These are phyloP conservation scores for Coemansia sp. DNA, from an alignment of 371 early-diverging fungal genomes.

Conservation along the genomic window DNA sequence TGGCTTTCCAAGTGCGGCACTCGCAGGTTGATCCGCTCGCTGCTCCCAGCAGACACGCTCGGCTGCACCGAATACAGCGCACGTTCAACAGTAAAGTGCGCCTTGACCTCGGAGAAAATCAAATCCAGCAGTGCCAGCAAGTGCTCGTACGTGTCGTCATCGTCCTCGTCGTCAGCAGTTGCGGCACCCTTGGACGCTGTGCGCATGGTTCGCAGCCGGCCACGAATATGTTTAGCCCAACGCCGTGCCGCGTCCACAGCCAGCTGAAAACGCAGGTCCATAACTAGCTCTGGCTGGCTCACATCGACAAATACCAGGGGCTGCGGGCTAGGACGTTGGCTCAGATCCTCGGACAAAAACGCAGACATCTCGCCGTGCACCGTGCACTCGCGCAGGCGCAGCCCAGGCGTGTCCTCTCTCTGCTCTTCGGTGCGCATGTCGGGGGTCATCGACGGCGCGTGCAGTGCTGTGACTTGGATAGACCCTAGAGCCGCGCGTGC, in stretches of 20 bases:
- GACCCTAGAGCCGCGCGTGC: conserved; percentile 24
- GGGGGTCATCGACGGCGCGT: conserved; percentile 43
- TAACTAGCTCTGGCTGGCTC: conserved; percentile 32
- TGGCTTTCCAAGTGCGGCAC: conserved; percentile 41
- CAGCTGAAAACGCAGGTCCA: conserved; percentile 39
- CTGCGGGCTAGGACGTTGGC: conserved; percentile 38
- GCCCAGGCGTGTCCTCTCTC: conserved; percentile 21
- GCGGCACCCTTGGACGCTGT: not conserved
- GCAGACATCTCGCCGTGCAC: conserved; percentile 47
- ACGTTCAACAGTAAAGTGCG: conserved; percentile 31
- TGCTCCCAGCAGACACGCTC: conserved; percentile 3
- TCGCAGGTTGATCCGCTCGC: conserved; percentile 26
- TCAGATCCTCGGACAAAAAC: conserved; percentile 45
- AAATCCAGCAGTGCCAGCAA: conserved; percentile 29
- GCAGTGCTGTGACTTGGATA: conserved; percentile 36
- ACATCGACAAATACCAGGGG: conserved; percentile 34
- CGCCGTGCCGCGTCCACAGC: conserved; percentile 32
- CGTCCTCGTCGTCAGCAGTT: not conserved
- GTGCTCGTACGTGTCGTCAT: conserved; percentile 3
- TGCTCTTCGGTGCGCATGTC: conserved; percentile 44
- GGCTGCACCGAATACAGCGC: conserved; percentile 43
- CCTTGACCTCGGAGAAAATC: conserved; percentile 41
- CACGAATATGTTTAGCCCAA: conserved; percentile 22
- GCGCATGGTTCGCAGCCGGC: conserved; percentile 16
- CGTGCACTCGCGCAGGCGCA: conserved; percentile 32